Evolutionary conservation across 2,329 filamentous ascomycete genomes (phyloP), one percentile per base, ranked within the genome.

Genomic region (Fusarium bulbicola): DNA sequence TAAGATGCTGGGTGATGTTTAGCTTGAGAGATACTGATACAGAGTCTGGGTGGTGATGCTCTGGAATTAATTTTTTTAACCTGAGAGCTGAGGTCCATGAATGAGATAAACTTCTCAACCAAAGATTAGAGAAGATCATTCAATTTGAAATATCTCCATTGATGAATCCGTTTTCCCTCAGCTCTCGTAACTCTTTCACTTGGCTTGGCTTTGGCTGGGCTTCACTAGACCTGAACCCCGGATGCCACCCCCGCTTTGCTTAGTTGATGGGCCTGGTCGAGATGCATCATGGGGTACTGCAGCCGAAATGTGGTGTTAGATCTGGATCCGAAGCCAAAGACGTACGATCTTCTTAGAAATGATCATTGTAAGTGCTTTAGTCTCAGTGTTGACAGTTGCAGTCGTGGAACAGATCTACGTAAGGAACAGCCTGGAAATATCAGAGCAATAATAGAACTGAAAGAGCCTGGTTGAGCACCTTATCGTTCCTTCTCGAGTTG

Each of bases 201-300:
- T 61, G 65, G 43, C 57, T 68, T 68, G 65, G 66, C 50, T 69
- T 56, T 63, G 42, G 56, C 32, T 34, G 32, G 32, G 32, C 14
- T 34, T 34, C 32, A 34, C 32, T 34, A 43, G 42, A 43, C 60
- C 54, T 69, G 18, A 54, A 70, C 66, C 60, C 56, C 67, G n/a
- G 56, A 57, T 73, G 65, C 60, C 60, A 73, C 60, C 70, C 70
- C 70, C 70, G 70, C 70, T 73, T 73, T 52, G 28, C 42, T 26
- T 40, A 63, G 62, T 40, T 36, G 32, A 59, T 67, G 40, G 40
- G 57, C 32, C 47, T 68, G 66, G 64, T 56, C 47, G 47, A 63
- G 49, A 54, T 65, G 56, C 54, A 70, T 66, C 37, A 69, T 73
- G 69, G 70, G 70, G 70, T 66, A 61, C 46, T 34, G 14, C 37